These are phyloP conservation scores for Houttuynia cordata DNA, from an alignment of 164 flowering plant genomes.

Conservation along the genomic window DNA sequence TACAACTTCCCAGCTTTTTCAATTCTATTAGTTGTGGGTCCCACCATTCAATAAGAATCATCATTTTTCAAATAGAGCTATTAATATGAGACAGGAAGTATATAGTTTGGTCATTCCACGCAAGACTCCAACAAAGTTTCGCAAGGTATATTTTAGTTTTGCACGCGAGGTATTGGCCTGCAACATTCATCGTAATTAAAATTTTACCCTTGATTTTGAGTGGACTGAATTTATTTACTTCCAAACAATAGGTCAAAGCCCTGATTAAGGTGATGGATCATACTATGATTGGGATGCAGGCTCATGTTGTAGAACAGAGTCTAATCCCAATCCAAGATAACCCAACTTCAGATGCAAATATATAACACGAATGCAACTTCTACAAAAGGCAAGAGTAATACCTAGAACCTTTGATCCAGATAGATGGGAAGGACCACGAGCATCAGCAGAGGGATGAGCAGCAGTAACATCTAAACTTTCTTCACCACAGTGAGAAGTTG, in stretches of 20 bases:
- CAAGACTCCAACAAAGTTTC: no score
- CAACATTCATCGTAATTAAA: no score
- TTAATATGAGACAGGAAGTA: no score
- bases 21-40: no score
- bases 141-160: no score
- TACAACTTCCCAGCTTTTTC: no score
- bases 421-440: constrained; percentile 10
- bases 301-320: not conserved
- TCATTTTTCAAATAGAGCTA: no score
- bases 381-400: constrained; percentile 8
- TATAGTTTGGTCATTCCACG: no score
- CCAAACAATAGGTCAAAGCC: not conserved
- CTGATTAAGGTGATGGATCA: not conserved
- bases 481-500: constrained; percentile 29
- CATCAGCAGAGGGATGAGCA: constrained; percentile 19
- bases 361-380: not conserved
- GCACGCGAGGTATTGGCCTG: no score
- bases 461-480: constrained; percentile 17
- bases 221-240: not conserved
- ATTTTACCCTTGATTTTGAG: not conserved
- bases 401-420: constrained; percentile 39
- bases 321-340: not conserved
- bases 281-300: not conserved
- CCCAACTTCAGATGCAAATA: constrained; percentile 2
- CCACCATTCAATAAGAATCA: no score